A percentile compares a stretch with the other conserved stretches of the same genome.
Conservation (phyloP, 2,329 filamentous ascomycete genomes). For the Alternaria arborescens region DNA sequence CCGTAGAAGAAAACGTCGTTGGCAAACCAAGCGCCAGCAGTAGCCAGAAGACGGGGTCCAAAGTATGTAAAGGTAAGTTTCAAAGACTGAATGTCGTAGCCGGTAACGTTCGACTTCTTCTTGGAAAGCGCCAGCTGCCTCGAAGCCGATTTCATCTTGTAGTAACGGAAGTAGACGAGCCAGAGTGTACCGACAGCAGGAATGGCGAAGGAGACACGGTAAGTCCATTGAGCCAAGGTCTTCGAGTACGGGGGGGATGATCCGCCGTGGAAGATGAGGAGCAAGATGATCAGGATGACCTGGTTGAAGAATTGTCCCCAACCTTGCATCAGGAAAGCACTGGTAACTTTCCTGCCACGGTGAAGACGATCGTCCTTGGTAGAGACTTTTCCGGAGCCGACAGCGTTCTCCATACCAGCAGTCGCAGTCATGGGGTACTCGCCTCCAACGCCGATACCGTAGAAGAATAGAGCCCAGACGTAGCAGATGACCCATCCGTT, state of each 20-base stretch:
- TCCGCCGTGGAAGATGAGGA: conserved; percentile 88
- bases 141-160: conserved; percentile 89
- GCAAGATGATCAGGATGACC: conserved; percentile 82
- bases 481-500: conserved; percentile 99
- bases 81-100: conserved; percentile 88
- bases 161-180: conserved; percentile 95
- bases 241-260: conserved; percentile 77
- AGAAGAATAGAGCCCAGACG: conserved; percentile 93
- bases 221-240: conserved; percentile 85
- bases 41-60: conserved; percentile 84
- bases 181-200: conserved; percentile 90
- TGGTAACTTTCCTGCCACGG: conserved; percentile 93
- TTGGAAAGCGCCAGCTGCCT: conserved; percentile 84
- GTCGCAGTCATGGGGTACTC: conserved; percentile 98
- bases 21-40: conserved; percentile 89
- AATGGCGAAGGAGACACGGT: conserved; percentile 90
- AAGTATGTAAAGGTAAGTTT: conserved; percentile 82
- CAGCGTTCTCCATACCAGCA: conserved; percentile 90
- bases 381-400: conserved; percentile 84
- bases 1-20: conserved; percentile 99
- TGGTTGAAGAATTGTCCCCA: conserved; percentile 98
- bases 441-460: conserved; percentile 76
- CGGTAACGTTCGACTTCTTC: conserved; percentile 85
- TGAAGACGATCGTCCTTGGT: conserved; percentile 93
- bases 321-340: conserved; percentile 97